Evolutionary conservation across 768 basidiomycete species (phyloP).

Genomic region (Macrolepiota dolichaula): DNA sequence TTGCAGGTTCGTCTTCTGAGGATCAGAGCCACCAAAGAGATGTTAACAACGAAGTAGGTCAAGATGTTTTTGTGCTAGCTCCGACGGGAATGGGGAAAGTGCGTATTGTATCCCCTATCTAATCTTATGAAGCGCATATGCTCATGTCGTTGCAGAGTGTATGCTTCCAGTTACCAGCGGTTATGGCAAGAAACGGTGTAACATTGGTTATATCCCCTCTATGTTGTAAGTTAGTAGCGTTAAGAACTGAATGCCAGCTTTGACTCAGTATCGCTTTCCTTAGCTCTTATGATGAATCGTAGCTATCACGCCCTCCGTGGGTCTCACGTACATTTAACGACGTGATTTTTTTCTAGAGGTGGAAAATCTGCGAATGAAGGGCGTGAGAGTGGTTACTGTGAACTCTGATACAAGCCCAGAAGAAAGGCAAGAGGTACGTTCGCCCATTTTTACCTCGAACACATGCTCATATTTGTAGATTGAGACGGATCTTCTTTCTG

Average conservation of each 20-base stretch:
- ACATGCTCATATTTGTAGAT: conserved; percentile 39
- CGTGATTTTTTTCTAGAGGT: conserved; percentile 48
- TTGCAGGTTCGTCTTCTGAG: conserved; percentile 40
- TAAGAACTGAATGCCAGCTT: background rate
- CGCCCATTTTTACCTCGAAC: background rate
- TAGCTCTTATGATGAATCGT: conserved; percentile 86
- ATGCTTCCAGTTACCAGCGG: conserved; percentile 83
- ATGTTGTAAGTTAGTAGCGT: conserved; percentile 44
- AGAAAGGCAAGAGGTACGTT: conserved; percentile 53
- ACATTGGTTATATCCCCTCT: conserved; percentile 78
- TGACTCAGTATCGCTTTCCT: background rate
- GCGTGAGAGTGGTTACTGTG: conserved; percentile 57
- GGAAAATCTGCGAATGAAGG: conserved; percentile 48
- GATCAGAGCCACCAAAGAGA: background rate
- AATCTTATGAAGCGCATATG: background rate
- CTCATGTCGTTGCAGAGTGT: conserved; percentile 48
- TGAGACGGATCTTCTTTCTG: conserved; percentile 54
- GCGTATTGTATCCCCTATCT: background rate
- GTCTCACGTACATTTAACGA: background rate
- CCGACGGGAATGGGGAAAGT: conserved; percentile 93
- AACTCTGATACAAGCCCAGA: conserved; percentile 58
- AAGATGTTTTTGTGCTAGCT: conserved; percentile 75
- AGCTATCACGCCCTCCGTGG: conserved; percentile 2
- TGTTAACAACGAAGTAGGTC: conserved; percentile 35
- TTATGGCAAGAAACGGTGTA: conserved; percentile 63